Evolutionary conservation across 192 early-diverging fungal genomes (phyloP), one percentile per base, ranked within the genome.

Genomic region (Backusella tarrabulga): DNA sequence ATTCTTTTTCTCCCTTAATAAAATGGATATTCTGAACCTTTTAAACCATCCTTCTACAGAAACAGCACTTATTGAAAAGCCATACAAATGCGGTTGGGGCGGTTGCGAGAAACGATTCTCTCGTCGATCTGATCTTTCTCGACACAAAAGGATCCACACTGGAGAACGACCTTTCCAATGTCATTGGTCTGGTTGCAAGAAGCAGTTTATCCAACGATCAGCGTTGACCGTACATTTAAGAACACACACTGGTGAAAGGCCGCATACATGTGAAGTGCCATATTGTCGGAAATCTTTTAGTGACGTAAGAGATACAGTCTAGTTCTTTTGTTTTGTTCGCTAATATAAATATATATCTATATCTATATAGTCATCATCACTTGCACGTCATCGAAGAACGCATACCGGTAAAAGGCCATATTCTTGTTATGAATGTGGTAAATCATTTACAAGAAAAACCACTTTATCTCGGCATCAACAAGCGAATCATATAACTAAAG

Each of bases 191-290:
- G 88, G 81, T 60, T 94, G 93, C 79, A 87, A 85, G 76, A 94
- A 94, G 80, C 78, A 79, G 19, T 79, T 79, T 63, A 92, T 93
- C 74, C 93, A 94, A 83, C 87, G 90, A 34, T 93, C 91, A 26
- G 93, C 92, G 68, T 83, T 94, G 52, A 92, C 90, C 7, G 91
- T 94, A 17, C 93, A 94, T 81, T 82, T 88, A 67, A 89, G 93
- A 67, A 91, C 90, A 19, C 92, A 93, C 73, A 90, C 92, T 26
- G 92, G 92, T 34, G 90, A 91, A 75, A 84, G 89, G 63, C 92
- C 92, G 29, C 90, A 92, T 79, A 78, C 83, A 46, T 92, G 91
- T 80, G 85, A 89, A 80, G 87, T 87, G 78, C 78, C 84, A 34
- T 83, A 81, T 42, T 94, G 93, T 78, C 86, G 85, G 76, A 93